Conservation (phyloP, 208 protist species). For the Trypanosoma conorhini region DNA sequence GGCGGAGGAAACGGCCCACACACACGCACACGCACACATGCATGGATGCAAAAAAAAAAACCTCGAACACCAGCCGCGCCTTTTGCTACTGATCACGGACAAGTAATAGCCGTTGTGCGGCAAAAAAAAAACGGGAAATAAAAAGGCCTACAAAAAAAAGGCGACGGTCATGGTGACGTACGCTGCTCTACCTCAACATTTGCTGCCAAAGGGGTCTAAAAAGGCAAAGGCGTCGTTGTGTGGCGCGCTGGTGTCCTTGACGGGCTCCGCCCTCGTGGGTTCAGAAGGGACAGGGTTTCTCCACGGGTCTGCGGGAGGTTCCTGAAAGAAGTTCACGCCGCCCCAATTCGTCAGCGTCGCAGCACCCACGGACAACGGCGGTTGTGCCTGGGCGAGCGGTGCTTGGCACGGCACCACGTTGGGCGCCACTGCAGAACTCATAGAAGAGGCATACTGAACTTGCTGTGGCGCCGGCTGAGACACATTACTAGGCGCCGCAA, state of each 20-base stretch:
- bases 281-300: background rate
- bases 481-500: background rate
- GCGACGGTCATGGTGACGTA: background rate
- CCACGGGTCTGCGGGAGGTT: conserved; percentile 20
- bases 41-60: background rate
- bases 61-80: background rate
- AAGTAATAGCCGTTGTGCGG: background rate
- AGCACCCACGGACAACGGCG: background rate
- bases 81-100: background rate
- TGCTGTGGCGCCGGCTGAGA: conserved; percentile 16
- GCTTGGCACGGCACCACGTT: conserved; percentile 4
- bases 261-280: conserved; percentile 4
- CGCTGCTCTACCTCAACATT: background rate
- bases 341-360: background rate
- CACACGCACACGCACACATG: background rate
- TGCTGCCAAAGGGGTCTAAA: conserved; percentile 35
- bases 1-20: background rate
- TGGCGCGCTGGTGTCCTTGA: background rate
- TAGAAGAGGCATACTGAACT: conserved; percentile 3
- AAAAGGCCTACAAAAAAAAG: conserved; percentile 16
- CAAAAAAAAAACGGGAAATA: conserved; percentile 7
- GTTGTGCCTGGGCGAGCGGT: background rate
- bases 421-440: conserved; percentile 5
- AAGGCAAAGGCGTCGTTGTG: conserved; percentile 36
- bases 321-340: conserved; percentile 29